Base-by-base conservation (phyloP, 805 yeast species). In the Cyberlindnera japonica region DNA sequence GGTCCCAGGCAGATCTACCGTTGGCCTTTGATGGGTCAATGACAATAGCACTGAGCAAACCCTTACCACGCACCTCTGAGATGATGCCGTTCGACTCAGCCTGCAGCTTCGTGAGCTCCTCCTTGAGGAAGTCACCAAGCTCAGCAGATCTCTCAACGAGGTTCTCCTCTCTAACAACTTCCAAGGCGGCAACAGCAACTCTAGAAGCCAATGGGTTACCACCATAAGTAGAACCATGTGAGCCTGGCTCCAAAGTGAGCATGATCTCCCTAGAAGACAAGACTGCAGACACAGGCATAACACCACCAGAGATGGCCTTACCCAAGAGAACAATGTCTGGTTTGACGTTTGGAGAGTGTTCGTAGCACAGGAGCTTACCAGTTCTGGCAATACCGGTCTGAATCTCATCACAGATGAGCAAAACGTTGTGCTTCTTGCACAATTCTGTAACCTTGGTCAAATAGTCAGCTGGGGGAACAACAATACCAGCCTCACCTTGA, bases 351-450 rank as follows among this genome's bases (percentile, higher is more conserved):
- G 70, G 71, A 45, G 82, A 81, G 66, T 91, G 97, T 68, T 91
- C 95, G 66, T 80, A 82, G 63, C 96, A 88, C 47, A 91, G 74
- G 75, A 91, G 73, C 69, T 85, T 86, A 59, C 98, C 98, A 21
- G 98, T 91, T 74, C 98, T 83, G 35, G 95, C 98, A 62, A 91
- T 79, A 66, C 98, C 98, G 19, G 98, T 90, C 70, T 91, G 98
- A 61, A 91, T 88, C 72, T 91, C 98, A 63, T 91, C 98, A 60
- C 95, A 88, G 65, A 91, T 90, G 56, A 91, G 76, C 61, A 91
- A 71, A 24, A 87, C 90, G 57, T 91, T 89, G 74, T 90, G 72
- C 65, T 88, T 68, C 55, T 77, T 78, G 70, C 96, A 88, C 47
- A 88, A 71, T 40, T 67, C 79, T 51, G 77, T 76, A 23, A 90